Conservation (phyloP, 164 flowering plant genomes). For the Nymphaea colorata region DNA sequence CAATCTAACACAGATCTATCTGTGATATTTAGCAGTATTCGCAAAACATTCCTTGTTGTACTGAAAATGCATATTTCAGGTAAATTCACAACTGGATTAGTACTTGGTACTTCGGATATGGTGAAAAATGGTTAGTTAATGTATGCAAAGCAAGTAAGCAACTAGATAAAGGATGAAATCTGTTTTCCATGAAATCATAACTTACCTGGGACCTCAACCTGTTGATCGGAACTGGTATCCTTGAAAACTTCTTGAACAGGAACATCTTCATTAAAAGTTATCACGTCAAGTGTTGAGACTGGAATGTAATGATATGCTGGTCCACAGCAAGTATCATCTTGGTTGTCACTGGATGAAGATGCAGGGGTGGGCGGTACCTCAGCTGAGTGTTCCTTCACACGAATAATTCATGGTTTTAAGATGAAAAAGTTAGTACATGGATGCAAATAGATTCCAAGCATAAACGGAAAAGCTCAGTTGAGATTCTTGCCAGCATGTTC, state of each 20-base stretch:
- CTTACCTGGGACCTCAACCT: too few species aligned
- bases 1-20: too few species aligned
- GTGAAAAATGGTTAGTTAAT: too few species aligned
- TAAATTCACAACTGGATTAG: too few species aligned
- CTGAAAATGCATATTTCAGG: too few species aligned
- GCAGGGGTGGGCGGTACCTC: conserved; percentile 99
- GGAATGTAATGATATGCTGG: conserved; percentile 41
- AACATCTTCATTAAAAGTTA: conserved; percentile 12
- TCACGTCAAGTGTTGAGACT: conserved; percentile 21
- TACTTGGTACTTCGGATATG: too few species aligned
- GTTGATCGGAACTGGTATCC: conserved; percentile 43
- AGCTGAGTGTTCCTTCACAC: conserved; percentile 68
- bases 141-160: too few species aligned
- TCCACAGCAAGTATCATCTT: conserved; percentile 34
- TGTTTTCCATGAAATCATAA: too few species aligned
- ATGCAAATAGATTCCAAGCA: background rate
- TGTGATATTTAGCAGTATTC: too few species aligned
- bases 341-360: conserved; percentile 71
- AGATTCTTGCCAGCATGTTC: conserved; percentile 40
- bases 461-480: background rate
- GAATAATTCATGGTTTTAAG: background rate
- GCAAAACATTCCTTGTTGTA: too few species aligned
- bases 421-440: background rate
- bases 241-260: conserved; percentile 37
- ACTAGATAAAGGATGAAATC: too few species aligned